Evolutionary conservation across 2,329 filamentous ascomycete genomes (phyloP).

Genomic region (Ceratocystis diversiconidia): DNA sequence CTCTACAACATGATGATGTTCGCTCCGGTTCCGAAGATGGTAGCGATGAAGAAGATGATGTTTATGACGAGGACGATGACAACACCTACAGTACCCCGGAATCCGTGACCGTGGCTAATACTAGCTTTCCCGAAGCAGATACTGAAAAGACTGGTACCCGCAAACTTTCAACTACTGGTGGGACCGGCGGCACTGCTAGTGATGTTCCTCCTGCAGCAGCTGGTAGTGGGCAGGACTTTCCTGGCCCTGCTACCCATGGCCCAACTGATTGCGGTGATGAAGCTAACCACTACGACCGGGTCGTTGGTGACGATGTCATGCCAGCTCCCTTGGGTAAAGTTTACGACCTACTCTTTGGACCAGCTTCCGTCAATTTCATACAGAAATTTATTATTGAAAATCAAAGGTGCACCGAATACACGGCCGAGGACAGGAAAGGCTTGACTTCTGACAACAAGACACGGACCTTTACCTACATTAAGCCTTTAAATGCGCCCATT

Average conservation of each 20-base stretch:
- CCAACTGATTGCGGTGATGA: constrained; percentile 76
- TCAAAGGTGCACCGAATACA: constrained; percentile 78
- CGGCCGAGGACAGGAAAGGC: constrained; percentile 72
- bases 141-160: constrained; percentile 50
- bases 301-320: constrained; percentile 74
- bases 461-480: constrained; percentile 75
- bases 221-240: constrained; percentile 49
- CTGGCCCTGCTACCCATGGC: constrained; percentile 66
- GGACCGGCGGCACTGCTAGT: constrained; percentile 27
- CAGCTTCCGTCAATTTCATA: constrained; percentile 67
- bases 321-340: constrained; percentile 82
- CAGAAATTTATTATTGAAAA: constrained; percentile 72
- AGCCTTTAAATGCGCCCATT: constrained; percentile 69
- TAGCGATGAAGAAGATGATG: constrained; percentile 49
- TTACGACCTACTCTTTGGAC: constrained; percentile 76
- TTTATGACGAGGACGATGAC: constrained; percentile 67
- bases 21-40: constrained; percentile 48
- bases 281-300: constrained; percentile 67
- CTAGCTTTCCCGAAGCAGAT: constrained; percentile 31
- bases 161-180: constrained; percentile 49
- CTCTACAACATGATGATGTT: constrained; percentile 30
- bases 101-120: constrained; percentile 27
- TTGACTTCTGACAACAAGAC: constrained; percentile 59
- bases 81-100: constrained; percentile 34
- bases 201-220: constrained; percentile 28